These are phyloP conservation scores for Amanita jacksonii DNA, from an alignment of 768 basidiomycete genomes.

Conservation along the genomic window DNA sequence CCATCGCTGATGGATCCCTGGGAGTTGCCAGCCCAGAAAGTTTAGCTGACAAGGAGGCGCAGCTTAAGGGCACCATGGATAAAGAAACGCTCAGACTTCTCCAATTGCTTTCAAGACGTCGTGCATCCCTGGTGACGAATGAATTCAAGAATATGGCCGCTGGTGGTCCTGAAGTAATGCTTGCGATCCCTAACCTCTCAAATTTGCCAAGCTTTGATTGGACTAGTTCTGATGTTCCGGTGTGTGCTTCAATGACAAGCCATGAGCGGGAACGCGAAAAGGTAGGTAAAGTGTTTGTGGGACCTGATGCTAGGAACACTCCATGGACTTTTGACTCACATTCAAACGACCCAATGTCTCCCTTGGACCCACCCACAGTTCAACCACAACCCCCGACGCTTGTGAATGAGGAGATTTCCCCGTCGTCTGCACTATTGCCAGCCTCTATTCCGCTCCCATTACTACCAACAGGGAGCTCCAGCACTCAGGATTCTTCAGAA, in stretches of 20 bases:
- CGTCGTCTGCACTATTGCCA: background rate
- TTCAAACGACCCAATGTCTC: slow-evolving; percentile 3
- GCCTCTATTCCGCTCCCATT: background rate
- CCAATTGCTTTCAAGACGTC: background rate
- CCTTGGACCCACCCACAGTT: slow-evolving; percentile 7
- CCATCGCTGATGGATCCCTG: slow-evolving; percentile 6
- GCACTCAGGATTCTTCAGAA: background rate
- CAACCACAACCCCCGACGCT: slow-evolving; percentile 6
- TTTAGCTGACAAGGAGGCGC: background rate
- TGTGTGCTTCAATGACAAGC: slow-evolving; percentile 5
- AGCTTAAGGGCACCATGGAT: slow-evolving; percentile 4
- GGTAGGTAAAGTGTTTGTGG: slow-evolving; percentile 6
- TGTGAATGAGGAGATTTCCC: slow-evolving; percentile 7
- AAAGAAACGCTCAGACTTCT: slow-evolving; percentile 7
- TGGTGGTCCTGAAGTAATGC: slow-evolving; percentile 11
- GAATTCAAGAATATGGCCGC: slow-evolving; percentile 13
- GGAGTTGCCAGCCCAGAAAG: background rate
- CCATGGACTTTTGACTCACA: slow-evolving; percentile 3
- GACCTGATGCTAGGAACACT: background rate
- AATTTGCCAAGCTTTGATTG: slow-evolving; percentile 12
- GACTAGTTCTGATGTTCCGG: slow-evolving; percentile 9
- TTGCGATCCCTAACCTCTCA: slow-evolving; percentile 9
- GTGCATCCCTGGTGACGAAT: slow-evolving; percentile 7
- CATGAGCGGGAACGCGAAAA: slow-evolving; percentile 6
- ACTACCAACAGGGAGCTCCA: slow-evolving; percentile 4